phyloP scores from a whole-genome alignment of 164 flowering plant genomes.

The Houttuynia cordata region DNA sequence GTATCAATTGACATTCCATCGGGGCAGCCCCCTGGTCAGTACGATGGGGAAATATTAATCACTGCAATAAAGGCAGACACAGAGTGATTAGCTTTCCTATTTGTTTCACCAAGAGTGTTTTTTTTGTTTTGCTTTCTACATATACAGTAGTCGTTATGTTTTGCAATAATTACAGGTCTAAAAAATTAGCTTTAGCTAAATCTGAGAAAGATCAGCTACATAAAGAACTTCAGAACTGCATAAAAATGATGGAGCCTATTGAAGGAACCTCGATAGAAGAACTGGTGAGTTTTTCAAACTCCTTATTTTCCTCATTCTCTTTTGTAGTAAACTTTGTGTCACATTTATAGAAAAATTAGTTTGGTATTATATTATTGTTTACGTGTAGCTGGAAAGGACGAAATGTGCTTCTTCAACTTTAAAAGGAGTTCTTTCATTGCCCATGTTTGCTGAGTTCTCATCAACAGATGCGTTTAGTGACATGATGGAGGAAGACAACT shows the following conservation, averaged over 20 bases:
- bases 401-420: slow-evolving; percentile 53
- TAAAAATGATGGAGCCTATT: slow-evolving; percentile 49
- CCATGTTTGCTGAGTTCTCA: slow-evolving; percentile 54
- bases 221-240: slow-evolving; percentile 48
- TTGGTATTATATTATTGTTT: slow-evolving; percentile 9
- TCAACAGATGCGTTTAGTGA: slow-evolving; percentile 60
- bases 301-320: background rate
- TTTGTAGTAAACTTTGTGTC: background rate
- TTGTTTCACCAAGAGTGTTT: slow-evolving; percentile 22
- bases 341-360: background rate
- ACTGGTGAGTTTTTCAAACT: slow-evolving; percentile 35
- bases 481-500: slow-evolving; percentile 88
- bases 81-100: slow-evolving; percentile 42
- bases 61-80: slow-evolving; percentile 61
- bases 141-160: slow-evolving; percentile 2
- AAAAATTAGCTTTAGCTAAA: slow-evolving; percentile 34
- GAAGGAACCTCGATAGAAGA: slow-evolving; percentile 49
- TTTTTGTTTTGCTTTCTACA: background rate
- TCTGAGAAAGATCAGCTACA: slow-evolving; percentile 50
- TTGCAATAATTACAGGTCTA: slow-evolving; percentile 31
- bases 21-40: slow-evolving; percentile 78
- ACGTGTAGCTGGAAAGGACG: slow-evolving; percentile 57
- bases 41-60: slow-evolving; percentile 71
- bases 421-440: slow-evolving; percentile 52
- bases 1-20: slow-evolving; percentile 77